Conservation (phyloP, 495 filamentous ascomycete species). For the Xylaria bambusicola region DNA sequence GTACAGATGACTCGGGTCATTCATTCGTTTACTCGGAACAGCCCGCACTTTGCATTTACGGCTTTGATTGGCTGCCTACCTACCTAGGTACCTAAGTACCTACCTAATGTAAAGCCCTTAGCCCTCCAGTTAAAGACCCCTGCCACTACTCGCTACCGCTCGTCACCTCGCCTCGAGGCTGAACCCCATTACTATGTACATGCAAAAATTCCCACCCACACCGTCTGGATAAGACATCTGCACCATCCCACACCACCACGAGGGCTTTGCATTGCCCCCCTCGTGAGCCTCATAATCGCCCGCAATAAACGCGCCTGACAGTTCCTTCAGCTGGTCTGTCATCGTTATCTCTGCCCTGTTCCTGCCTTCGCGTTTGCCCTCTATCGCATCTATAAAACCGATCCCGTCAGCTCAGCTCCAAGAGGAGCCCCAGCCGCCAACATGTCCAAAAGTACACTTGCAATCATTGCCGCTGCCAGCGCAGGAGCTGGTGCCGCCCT, state of each 20-base stretch:
- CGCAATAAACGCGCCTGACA: slow-evolving; percentile 29
- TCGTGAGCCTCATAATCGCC: slow-evolving; percentile 36
- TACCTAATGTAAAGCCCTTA: no score
- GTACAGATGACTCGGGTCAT: no score
- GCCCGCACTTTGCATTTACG: neutral
- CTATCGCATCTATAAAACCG: slow-evolving; percentile 28
- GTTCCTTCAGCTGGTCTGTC: slow-evolving; percentile 18
- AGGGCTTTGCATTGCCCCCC: slow-evolving; percentile 25
- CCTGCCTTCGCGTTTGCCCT: neutral
- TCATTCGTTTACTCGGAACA: slow-evolving; percentile 12
- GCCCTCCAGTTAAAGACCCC: no score
- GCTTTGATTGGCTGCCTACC: slow-evolving; percentile 11
- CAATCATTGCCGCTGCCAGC: slow-evolving; percentile 83
- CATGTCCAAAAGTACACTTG: slow-evolving; percentile 87
- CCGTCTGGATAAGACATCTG: slow-evolving; percentile 24
- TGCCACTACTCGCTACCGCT: no score
- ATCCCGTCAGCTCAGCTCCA: slow-evolving; percentile 12
- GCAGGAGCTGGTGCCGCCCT: slow-evolving; percentile 85
- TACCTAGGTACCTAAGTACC: no score
- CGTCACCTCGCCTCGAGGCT: slow-evolving; percentile 22
- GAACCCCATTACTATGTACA: slow-evolving; percentile 21
- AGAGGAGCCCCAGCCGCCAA: slow-evolving; percentile 20
- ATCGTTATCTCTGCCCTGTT: neutral
- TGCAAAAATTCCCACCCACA: slow-evolving; percentile 23
- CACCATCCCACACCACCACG: slow-evolving; percentile 34